Conservation (phyloP, 129 eudicot genomes). For the Daucus carota region DNA sequence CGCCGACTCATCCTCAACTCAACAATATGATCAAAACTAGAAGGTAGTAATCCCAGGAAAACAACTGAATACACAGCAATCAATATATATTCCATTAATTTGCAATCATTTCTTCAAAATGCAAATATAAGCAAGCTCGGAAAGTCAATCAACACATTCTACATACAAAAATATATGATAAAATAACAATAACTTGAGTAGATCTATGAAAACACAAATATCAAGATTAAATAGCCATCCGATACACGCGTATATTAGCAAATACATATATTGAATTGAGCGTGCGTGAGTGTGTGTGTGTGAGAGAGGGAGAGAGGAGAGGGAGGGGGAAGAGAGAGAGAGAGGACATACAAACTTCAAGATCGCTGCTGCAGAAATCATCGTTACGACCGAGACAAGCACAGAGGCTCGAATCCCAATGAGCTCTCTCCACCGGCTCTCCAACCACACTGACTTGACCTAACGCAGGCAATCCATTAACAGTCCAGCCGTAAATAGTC, state of each 20-base stretch:
- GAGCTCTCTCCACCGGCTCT: constrained; percentile 46
- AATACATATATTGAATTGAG: background rate
- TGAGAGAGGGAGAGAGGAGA: background rate
- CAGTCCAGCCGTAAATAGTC: constrained; percentile 63
- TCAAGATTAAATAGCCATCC: background rate
- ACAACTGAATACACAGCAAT: background rate
- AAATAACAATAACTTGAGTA: background rate
- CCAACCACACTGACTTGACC: constrained; percentile 37
- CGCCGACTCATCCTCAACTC: background rate
- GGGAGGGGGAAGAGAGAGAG: background rate
- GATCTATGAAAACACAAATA: background rate
- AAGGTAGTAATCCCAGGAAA: background rate
- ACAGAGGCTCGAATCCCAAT: constrained; percentile 61
- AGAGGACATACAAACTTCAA: constrained; percentile 84
- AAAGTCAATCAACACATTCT: background rate
- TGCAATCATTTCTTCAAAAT: background rate
- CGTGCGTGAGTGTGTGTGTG: too few species aligned
- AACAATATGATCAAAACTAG: background rate
- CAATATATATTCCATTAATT: background rate
- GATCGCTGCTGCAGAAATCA: constrained; percentile 90
- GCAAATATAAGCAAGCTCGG: background rate
- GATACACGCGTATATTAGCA: background rate
- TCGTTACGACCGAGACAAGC: constrained; percentile 75
- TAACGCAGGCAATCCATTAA: constrained; percentile 63
- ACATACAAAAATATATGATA: too few species aligned